Base-by-base conservation (phyloP, 2,329 filamentous ascomycete genomes). In the Neopestalotiopsis sp. region DNA sequence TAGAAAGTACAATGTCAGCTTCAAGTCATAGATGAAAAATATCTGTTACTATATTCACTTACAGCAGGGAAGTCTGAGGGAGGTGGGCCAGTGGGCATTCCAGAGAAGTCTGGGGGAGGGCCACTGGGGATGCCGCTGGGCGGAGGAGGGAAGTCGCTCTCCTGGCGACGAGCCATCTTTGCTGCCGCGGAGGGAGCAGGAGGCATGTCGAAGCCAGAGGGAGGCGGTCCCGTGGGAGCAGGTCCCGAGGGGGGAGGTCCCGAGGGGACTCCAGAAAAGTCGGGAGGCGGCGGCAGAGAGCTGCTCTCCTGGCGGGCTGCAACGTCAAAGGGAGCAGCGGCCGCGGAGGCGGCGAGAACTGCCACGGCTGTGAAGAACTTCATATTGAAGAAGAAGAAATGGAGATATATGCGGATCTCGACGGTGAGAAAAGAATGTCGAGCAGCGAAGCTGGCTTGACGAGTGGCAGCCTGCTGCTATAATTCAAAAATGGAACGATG, bases 291-390 rank as follows among this genome's bases (percentile, higher is more conserved):
- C 13, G 59, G 30, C 24, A 59, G 20, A 5, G 32, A 38, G 59
- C 32, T 62, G 59, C 12, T 62, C 10, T 62, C 59, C 32, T 62
- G 59, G 30, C 59, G 59, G 10, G 34, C 32, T 30, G 59, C 59
- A 6, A 40, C 13, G 28, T 62, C 59, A 30, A 62, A 62, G 12
- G 59, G 59, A 13, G 59, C 59, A 38, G 59, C 59, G 10, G 59
- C 59, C 13, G 12, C 59, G 9, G 30, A 20, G 30, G 32, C 59
- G 10, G 59, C 32, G 17, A 62, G n/a, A 34, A 62, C 59, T 40
- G 59, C 32, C n/a, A 62, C 32, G 59, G 59, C 17, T 34, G 59
- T 62, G 59, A 38, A 40, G 59, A 62, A 62, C 32, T 62, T 62
- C 59, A 62, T 62, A 13, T 59, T 59, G 57, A 38, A 38, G 24